Percentiles rank a stretch among this genome's conserved stretches.
phyloP scores from a whole-genome alignment of 441 rosid genomes.

The Populus tomentosa region DNA sequence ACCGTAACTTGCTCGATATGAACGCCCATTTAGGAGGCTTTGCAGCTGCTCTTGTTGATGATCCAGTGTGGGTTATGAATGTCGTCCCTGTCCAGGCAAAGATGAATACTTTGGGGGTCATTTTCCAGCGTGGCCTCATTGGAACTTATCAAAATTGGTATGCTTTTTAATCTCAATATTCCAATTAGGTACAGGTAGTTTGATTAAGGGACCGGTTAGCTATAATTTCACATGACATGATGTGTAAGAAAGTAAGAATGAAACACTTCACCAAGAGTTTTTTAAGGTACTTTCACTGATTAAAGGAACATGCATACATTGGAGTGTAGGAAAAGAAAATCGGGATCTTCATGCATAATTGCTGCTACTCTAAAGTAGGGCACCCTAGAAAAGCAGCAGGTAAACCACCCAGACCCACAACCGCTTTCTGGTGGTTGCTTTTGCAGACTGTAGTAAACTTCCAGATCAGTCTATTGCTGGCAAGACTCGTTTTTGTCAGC shows the following conservation, averaged over 20 bases:
- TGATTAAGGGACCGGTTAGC: background rate
- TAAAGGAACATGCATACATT: background rate
- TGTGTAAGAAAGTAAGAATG: no score
- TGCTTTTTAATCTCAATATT: background rate
- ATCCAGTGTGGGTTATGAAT: constrained; percentile 91
- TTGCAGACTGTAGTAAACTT: background rate
- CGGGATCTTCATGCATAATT: no score
- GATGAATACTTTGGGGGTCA: constrained; percentile 63
- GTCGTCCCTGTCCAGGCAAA: constrained; percentile 57
- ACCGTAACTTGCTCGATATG: constrained; percentile 77
- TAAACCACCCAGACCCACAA: background rate
- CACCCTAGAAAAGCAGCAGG: constrained; percentile 4
- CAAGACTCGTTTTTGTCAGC: background rate
- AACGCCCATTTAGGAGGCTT: constrained; percentile 78
- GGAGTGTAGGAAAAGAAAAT: no score
- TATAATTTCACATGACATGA: background rate
- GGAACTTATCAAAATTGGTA: constrained; percentile 87
- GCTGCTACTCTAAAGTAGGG: no score
- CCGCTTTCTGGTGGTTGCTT: background rate
- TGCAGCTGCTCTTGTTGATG: constrained; percentile 63
- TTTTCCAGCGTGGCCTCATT: constrained; percentile 76
- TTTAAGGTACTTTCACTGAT: background rate
- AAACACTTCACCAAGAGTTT: no score
- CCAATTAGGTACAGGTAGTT: background rate
- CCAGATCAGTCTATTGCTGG: background rate